Evolutionary conservation across 2,329 filamentous ascomycete genomes (phyloP).

Genomic region (Diaporthe capsici): DNA sequence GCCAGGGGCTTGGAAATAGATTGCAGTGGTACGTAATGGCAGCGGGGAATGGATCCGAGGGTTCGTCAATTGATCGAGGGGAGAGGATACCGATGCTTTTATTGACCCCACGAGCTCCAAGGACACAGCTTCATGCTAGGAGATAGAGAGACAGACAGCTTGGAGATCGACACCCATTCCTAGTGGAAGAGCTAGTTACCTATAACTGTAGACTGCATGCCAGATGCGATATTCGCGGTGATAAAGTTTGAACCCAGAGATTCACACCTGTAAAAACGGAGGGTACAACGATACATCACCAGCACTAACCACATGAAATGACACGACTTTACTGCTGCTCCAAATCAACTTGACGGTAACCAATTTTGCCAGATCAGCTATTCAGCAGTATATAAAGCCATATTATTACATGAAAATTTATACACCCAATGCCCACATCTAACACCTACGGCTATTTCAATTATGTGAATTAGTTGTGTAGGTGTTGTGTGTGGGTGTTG

Average conservation of each 20-base stretch:
- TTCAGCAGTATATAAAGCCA: too few relatives aligned
- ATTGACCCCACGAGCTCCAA: constrained; percentile 10
- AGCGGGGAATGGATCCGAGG: constrained; percentile 27
- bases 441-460: too few relatives aligned
- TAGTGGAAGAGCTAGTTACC: not conserved
- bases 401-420: too few relatives aligned
- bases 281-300: too few relatives aligned
- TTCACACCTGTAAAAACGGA: too few relatives aligned
- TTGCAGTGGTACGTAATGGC: constrained; percentile 31
- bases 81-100: constrained; percentile 13
- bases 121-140: not conserved
- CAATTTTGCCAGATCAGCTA: too few relatives aligned
- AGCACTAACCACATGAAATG: too few relatives aligned
- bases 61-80: not conserved
- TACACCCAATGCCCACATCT: too few relatives aligned
- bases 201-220: not conserved
- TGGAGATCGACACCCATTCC: constrained; percentile 18
- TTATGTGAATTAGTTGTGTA: too few relatives aligned
- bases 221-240: constrained; percentile 1
- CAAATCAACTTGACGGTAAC: too few relatives aligned
- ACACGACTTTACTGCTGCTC: too few relatives aligned
- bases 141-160: not conserved
- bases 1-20: constrained; percentile 2
- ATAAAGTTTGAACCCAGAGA: not conserved
- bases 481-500: too few relatives aligned